Evolutionary conservation across 2,329 filamentous ascomycete genomes (phyloP).

Genomic region (Colletotrichum horii): DNA sequence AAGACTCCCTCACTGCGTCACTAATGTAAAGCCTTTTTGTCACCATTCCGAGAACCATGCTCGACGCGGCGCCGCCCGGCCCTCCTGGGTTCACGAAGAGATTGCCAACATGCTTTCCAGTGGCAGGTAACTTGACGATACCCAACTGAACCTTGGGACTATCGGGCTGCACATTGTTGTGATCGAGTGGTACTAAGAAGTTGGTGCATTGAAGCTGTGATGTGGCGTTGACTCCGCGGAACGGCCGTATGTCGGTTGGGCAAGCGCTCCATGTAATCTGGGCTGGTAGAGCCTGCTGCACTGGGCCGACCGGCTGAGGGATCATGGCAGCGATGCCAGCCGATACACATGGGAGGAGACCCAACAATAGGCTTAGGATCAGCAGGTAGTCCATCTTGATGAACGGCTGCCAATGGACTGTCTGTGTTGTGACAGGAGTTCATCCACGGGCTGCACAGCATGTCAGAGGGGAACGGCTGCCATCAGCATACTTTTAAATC

Average conservation of each 20-base stretch:
- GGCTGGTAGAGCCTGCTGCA: not conserved
- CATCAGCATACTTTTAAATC: not conserved
- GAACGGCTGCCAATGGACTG: not conserved
- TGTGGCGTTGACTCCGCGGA: not conserved
- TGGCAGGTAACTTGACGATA: not conserved
- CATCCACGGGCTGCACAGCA: accelerated
- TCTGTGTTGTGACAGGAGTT: not conserved
- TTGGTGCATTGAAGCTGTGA: constrained; percentile 3
- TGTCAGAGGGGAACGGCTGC: not conserved
- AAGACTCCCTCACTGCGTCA: not conserved
- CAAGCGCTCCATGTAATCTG: not conserved
- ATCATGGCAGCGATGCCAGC: not conserved
- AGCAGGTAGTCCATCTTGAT: not conserved
- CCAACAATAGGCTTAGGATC: not conserved
- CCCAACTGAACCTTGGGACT: not conserved
- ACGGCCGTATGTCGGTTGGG: not conserved
- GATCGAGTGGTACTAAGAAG: constrained; percentile 1
- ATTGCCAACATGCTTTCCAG: not conserved
- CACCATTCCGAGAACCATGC: constrained; percentile 6
- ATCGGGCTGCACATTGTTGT: not conserved
- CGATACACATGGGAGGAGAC: not conserved
- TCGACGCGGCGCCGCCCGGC: constrained; percentile 6
- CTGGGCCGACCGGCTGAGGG: not conserved
- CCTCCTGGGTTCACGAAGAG: constrained; percentile 16
- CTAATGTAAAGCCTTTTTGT: not conserved